Percentiles rank a stretch among this genome's conserved stretches.
Conservation (phyloP, 306 rosid species). For the Citrullus amarus region DNA sequence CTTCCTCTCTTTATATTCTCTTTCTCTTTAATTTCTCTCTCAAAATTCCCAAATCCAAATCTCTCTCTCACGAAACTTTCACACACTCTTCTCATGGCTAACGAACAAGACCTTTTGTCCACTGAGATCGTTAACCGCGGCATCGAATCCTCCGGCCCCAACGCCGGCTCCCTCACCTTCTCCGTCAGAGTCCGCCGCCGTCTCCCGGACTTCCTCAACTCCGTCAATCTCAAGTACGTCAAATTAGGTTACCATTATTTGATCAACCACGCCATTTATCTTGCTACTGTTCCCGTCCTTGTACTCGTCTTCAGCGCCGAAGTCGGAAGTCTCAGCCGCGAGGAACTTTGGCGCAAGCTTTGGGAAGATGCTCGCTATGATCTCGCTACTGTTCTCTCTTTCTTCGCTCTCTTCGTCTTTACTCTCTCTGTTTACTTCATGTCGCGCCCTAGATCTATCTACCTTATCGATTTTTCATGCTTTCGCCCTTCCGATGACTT, state of each 20-base stretch:
- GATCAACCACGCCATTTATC: conserved; percentile 73
- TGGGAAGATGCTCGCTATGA: conserved; percentile 85
- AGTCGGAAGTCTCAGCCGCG: conserved; percentile 64
- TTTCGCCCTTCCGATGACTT: conserved; percentile 53
- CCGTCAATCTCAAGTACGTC: conserved; percentile 93
- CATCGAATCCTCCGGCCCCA: conserved; percentile 72
- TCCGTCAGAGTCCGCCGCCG: conserved; percentile 76
- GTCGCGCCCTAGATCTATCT: conserved; percentile 78
- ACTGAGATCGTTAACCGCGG: conserved; percentile 93
- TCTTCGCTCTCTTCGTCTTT: conserved; percentile 71
- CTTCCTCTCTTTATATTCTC: background rate
- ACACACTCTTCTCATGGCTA: conserved; percentile 35
- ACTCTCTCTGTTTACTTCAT: conserved; percentile 78
- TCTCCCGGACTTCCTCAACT: conserved; percentile 78
- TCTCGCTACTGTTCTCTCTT: conserved; percentile 65
- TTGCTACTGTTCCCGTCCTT: conserved; percentile 68
- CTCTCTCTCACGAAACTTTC: background rate
- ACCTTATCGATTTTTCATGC: conserved; percentile 79
- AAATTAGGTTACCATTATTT: conserved; percentile 83
- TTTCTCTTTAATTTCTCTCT: background rate
- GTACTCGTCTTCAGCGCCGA: conserved; percentile 83
- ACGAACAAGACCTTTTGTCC: conserved; percentile 57
- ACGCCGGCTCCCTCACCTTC: conserved; percentile 81
- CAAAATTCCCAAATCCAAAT: background rate
- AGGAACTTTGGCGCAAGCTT: conserved; percentile 73